Conservation (phyloP, 176 grass and related monocot genomes). For the Oryza brachyantha region DNA sequence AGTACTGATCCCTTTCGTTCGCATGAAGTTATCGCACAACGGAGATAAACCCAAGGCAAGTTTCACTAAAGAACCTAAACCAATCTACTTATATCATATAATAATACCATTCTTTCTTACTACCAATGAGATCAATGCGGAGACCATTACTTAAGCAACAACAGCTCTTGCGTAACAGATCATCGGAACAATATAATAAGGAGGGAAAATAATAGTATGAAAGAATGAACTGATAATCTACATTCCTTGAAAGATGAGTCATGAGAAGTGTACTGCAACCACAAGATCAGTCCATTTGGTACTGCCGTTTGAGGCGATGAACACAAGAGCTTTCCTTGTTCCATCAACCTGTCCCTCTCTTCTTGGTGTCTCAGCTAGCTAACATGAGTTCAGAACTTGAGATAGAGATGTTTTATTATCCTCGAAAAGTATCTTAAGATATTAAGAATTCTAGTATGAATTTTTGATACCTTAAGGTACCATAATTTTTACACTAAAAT, state of each 20-base stretch:
- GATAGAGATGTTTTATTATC: too few species aligned
- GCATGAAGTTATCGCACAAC: neutral
- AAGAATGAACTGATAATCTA: neutral
- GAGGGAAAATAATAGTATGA: neutral
- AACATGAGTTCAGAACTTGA: neutral
- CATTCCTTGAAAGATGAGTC: neutral
- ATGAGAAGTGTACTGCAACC: neutral
- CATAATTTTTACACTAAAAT: too few species aligned
- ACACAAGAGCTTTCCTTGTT: neutral
- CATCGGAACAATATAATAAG: neutral
- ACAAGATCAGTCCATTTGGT: neutral
- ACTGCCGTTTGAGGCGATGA: neutral
- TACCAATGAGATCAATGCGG: neutral
- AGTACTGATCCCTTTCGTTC: neutral
- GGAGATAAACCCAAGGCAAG: neutral
- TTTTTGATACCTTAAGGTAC: too few species aligned
- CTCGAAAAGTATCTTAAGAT: too few species aligned
- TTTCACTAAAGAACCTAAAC: neutral
- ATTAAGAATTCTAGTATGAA: too few species aligned
- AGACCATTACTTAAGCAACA: neutral
- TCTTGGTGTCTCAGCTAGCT: conserved; percentile 9
- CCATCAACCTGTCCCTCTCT: neutral
- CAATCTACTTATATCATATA: neutral
- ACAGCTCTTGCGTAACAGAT: neutral
- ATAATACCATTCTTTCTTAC: neutral